Evolutionary conservation across 2,329 filamentous ascomycete genomes (phyloP).

Genomic region (Penicillium sp.): DNA sequence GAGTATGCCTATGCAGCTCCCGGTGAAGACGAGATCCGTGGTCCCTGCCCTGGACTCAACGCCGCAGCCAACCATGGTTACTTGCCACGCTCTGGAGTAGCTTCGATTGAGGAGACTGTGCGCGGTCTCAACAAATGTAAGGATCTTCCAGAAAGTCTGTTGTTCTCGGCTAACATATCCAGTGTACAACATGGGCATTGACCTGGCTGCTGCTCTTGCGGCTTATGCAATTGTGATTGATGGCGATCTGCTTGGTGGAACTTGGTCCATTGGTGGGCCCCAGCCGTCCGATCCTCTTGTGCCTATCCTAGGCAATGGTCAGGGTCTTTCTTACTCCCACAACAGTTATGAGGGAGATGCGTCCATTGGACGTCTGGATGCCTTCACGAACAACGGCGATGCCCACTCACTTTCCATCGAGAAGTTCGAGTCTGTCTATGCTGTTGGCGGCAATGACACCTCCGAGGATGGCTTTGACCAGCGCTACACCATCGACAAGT

Average conservation of each 20-base stretch:
- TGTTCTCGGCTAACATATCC: neutral
- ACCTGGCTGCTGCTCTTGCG: conserved; percentile 4
- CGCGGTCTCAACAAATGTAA: conserved; percentile 8
- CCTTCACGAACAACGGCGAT: conserved; percentile 8
- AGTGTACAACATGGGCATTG: conserved; percentile 7
- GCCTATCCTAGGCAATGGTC: conserved; percentile 1
- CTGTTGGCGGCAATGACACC: conserved; percentile 7
- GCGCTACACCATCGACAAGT: conserved; percentile 7
- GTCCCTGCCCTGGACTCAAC: conserved; percentile 9
- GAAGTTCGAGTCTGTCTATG: conserved; percentile 7
- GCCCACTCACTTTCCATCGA: conserved; percentile 7
- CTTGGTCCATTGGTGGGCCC: conserved; percentile 8
- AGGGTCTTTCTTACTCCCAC: conserved; percentile 9
- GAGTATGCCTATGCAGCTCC: conserved; percentile 8
- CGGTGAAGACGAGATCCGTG: conserved; percentile 6
- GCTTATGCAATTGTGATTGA: conserved; percentile 8
- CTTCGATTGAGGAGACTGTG: conserved; percentile 6
- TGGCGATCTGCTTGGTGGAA: conserved; percentile 7
- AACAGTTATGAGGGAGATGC: conserved; percentile 5
- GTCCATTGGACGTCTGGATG: conserved; percentile 1
- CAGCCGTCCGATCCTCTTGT: conserved; percentile 4
- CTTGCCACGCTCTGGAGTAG: conserved; percentile 9
- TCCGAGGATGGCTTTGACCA: conserved; percentile 5
- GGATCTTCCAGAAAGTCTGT: neutral
- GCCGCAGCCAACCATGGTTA: conserved; percentile 9